Evolutionary conservation across 2,329 filamentous ascomycete species (phyloP).

Genomic region (Stagonosporopsis rhizophila): DNA sequence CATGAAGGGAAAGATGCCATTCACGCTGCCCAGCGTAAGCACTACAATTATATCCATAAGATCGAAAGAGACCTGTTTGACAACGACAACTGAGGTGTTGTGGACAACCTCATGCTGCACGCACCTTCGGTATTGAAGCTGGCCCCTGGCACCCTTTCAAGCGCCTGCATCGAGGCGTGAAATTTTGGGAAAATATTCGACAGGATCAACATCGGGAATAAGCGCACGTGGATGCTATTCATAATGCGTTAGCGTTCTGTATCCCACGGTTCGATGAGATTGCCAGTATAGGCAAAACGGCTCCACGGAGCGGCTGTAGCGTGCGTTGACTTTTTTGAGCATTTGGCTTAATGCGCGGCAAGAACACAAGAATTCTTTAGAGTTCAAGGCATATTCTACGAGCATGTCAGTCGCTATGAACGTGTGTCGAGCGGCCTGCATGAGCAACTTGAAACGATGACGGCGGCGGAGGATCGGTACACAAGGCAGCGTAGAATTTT

Average conservation of each 20-base stretch:
- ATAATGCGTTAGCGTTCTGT: conserved; percentile 21
- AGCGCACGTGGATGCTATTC: conserved; percentile 15
- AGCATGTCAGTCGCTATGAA: background rate
- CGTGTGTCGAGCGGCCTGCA: background rate
- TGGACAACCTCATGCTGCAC: background rate
- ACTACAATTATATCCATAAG: background rate
- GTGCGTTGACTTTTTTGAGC: background rate
- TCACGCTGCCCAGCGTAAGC: conserved; percentile 4
- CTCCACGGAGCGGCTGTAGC: conserved; percentile 11
- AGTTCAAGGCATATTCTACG: background rate
- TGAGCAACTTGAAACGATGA: background rate
- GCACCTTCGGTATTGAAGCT: no score
- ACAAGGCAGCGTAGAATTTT: background rate
- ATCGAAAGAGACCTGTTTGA: background rate
- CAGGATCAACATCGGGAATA: conserved; percentile 7
- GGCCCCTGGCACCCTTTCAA: background rate
- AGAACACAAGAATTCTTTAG: background rate
- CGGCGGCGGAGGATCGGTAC: background rate
- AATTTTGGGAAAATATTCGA: background rate
- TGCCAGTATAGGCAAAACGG: conserved; percentile 18
- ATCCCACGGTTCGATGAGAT: conserved; percentile 11
- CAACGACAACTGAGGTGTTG: background rate
- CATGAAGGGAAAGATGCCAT: conserved; percentile 16
- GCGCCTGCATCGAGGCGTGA: background rate
- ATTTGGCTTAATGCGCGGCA: background rate